These are phyloP conservation scores for Suhomyces choctaworum DNA, from an alignment of 1,139 yeast genomes.

Conservation along the genomic window DNA sequence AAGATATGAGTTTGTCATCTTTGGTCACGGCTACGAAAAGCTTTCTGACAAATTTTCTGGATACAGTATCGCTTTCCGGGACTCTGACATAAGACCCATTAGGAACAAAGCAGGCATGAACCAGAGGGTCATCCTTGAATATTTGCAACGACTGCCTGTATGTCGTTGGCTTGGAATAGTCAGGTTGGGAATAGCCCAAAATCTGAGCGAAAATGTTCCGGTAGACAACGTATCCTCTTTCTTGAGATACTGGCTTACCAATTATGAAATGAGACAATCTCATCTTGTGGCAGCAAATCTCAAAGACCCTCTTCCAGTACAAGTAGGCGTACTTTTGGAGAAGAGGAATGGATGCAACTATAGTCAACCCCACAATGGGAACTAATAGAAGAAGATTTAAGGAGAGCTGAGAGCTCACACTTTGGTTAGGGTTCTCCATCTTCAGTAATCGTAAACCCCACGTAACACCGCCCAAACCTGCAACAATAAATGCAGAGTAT, in stretches of 20 bases:
- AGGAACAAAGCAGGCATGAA: constrained; percentile 61
- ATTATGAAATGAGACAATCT: constrained; percentile 80
- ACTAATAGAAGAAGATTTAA: not conserved
- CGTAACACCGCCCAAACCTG: constrained; percentile 73
- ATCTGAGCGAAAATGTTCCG: constrained; percentile 49
- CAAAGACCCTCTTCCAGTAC: constrained; percentile 68
- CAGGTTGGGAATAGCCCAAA: constrained; percentile 47
- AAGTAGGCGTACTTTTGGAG: constrained; percentile 39
- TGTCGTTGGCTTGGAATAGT: constrained; percentile 59
- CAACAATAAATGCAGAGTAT: constrained; percentile 68
- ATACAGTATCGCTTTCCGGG: constrained; percentile 77
- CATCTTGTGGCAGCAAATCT: constrained; percentile 53
- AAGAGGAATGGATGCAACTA: constrained; percentile 1
- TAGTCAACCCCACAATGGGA: not conserved
- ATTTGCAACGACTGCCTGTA: constrained; percentile 44
- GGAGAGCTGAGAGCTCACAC: not conserved
- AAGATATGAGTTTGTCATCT: constrained; percentile 63
- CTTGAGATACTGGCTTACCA: constrained; percentile 66
- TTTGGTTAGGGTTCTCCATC: not conserved
- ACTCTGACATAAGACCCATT: constrained; percentile 85
- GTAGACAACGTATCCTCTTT: constrained; percentile 71
- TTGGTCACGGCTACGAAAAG: constrained; percentile 82
- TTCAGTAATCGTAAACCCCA: constrained; percentile 46
- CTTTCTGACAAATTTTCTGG: constrained; percentile 60
- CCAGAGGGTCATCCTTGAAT: constrained; percentile 42